Base-by-base conservation (phyloP, 345 rosid genomes). In the Mercurialis annua region DNA sequence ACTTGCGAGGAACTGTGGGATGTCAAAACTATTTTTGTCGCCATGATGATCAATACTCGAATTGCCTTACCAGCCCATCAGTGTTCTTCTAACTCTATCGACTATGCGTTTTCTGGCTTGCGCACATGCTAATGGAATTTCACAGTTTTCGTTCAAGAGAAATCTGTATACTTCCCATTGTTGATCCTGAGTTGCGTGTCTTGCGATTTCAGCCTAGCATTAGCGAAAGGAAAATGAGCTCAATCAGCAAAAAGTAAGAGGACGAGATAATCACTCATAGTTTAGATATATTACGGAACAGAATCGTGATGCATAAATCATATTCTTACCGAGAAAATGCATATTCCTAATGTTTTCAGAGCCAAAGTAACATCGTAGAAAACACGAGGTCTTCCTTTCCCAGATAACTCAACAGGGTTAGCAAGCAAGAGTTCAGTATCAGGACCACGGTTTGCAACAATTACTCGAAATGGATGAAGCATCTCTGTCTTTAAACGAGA, bases 121-220 rank as follows among this genome's bases (percentile, higher is more conserved):
- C 46, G 1, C 20, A 50, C 65, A 54, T 20, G 67, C 62, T 3
- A 66, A 38, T 10, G 67, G 73, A 61, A 59, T 16, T 31, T 61
- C 64, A 40, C 67, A 34, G 1, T 40, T 70, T 60, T 75, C 79
- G 61, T 66, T 71, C 42, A 75, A 38, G 21, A 75, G 75, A 62
- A 75, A 70, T 70, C 71, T 75, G 71, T 75, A 70, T 38, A 65
- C 75, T 61, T 75, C 79, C 79, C 79, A 75, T 42, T 70, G 66
- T 31, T 61, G 70, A 33, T 66, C 59, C 30, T 38, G 17, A 49
- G 75, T 70, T 9, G 75, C 53, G 64, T 75, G 75, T 56, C 75
- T 66, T 17, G 64, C 75, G 2, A 69, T 75, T 66, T 75, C 74
- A 21, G 71, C 75, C 71, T 75, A 23, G 24, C 36, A 9, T 40